phyloP scores from a whole-genome alignment of 331 rosid species.

The Ulmus americana region DNA sequence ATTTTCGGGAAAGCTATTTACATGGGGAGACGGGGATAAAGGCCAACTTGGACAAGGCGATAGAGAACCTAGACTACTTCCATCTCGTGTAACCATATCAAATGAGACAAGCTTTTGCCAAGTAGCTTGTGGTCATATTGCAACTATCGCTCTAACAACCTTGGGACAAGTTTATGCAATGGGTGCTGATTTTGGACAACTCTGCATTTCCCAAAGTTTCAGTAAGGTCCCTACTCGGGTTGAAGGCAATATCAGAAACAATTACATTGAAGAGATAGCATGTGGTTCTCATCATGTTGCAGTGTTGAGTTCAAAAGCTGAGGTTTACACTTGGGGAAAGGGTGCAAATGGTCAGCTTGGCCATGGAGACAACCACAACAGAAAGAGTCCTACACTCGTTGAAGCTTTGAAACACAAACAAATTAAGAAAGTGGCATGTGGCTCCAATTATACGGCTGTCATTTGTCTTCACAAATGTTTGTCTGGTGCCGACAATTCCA shows the following conservation, averaged over 20 bases:
- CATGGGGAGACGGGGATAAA: constrained; percentile 51
- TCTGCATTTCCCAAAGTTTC: constrained; percentile 30
- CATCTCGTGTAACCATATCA: constrained; percentile 37
- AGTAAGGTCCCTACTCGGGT: constrained; percentile 33
- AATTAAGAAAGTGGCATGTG: constrained; percentile 37
- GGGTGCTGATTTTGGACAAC: constrained; percentile 42
- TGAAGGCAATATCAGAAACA: constrained; percentile 33
- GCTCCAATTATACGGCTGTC: constrained; percentile 34
- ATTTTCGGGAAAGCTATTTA: constrained; percentile 41
- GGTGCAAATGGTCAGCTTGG: constrained; percentile 47
- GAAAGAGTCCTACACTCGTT: constrained; percentile 30
- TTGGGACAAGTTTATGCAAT: constrained; percentile 37
- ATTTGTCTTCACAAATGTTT: constrained; percentile 40
- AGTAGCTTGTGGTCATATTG: constrained; percentile 41
- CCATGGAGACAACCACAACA: constrained; percentile 33
- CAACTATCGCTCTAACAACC: constrained; percentile 38
- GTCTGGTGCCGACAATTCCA: constrained; percentile 34
- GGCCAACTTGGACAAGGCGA: constrained; percentile 45
- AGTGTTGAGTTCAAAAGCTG: constrained; percentile 38
- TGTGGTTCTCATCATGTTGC: constrained; percentile 45
- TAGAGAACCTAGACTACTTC: constrained; percentile 36
- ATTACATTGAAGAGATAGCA: constrained; percentile 40
- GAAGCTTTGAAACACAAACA: constrained; percentile 38
- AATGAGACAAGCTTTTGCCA: constrained; percentile 37
- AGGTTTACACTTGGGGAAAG: constrained; percentile 48